Conservation (phyloP, 805 yeast species). For the Maudiozyma saulgeensis region DNA sequence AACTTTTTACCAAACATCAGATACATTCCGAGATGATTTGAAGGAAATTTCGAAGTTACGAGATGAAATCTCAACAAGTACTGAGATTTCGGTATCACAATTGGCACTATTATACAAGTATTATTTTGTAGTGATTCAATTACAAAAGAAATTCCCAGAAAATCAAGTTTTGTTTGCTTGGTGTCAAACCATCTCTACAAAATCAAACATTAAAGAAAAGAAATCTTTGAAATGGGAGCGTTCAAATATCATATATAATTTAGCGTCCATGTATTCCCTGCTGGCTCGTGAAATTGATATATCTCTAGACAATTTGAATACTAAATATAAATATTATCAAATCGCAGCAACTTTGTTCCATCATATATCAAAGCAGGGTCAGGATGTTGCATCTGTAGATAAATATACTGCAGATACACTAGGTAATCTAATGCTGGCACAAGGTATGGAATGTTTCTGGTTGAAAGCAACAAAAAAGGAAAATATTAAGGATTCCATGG, state of each 20-base stretch:
- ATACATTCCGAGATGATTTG: conserved; percentile 36
- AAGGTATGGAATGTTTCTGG: conserved; percentile 86
- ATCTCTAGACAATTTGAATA: conserved; percentile 35
- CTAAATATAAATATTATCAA: conserved; percentile 51
- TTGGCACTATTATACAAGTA: conserved; percentile 37
- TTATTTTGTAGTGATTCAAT: conserved; percentile 34
- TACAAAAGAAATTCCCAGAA: conserved; percentile 52
- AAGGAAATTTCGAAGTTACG: conserved; percentile 37
- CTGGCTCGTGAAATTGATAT: conserved; percentile 41
- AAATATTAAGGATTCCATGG: conserved; percentile 41
- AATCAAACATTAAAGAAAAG: conserved; percentile 39
- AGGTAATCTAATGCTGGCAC: conserved; percentile 54
- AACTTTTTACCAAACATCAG: conserved; percentile 38
- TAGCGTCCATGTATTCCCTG: conserved; percentile 55
- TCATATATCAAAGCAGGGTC: neutral
- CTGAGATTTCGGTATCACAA: conserved; percentile 32
- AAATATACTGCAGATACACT: conserved; percentile 42
- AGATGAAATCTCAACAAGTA: conserved; percentile 26
- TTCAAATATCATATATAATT: conserved; percentile 54
- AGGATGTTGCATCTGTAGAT: conserved; percentile 29
- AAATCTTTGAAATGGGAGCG: conserved; percentile 51
- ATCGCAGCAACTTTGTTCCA: conserved; percentile 60
- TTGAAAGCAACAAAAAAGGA: conserved; percentile 43
- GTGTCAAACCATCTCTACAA: conserved; percentile 58
- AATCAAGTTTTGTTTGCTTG: conserved; percentile 57